phyloP scores from a whole-genome alignment of 108 stramenopile genomes.

The Epithemia pelagica region DNA sequence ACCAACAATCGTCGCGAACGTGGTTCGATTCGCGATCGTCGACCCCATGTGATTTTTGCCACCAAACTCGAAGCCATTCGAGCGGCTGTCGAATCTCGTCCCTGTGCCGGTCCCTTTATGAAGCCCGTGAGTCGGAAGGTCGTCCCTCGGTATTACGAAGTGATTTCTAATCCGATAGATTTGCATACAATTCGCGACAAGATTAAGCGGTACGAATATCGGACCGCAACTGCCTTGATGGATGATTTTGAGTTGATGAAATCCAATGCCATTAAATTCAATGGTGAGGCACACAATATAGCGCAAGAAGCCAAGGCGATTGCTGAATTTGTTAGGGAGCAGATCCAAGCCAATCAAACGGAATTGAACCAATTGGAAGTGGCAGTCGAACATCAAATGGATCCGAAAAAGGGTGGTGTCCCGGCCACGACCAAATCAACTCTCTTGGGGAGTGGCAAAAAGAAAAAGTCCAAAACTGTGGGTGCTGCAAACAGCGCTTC shows the following conservation, averaged over 20 bases:
- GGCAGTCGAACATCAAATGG: slow-evolving; percentile 68
- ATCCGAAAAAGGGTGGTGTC: slow-evolving; percentile 20
- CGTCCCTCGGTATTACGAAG: slow-evolving; percentile 69
- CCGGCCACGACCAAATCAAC: not conserved
- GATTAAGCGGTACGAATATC: slow-evolving; percentile 77
- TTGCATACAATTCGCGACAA: slow-evolving; percentile 71
- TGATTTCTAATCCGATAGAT: slow-evolving; percentile 76
- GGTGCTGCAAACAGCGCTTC: not conserved
- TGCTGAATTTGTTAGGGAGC: slow-evolving; percentile 52
- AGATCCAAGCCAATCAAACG: slow-evolving; percentile 47
- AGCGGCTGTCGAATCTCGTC: slow-evolving; percentile 47
- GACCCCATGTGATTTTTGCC: slow-evolving; percentile 79
- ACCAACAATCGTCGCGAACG: slow-evolving; percentile 74
- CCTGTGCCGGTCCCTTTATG: slow-evolving; percentile 52
- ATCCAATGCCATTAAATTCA: slow-evolving; percentile 80
- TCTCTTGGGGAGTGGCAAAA: not conserved
- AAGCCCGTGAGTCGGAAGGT: slow-evolving; percentile 54
- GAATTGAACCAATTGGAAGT: slow-evolving; percentile 70
- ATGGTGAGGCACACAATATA: slow-evolving; percentile 43
- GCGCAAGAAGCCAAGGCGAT: slow-evolving; percentile 66
- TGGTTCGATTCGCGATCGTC: slow-evolving; percentile 70
- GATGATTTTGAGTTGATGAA: slow-evolving; percentile 81
- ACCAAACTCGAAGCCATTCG: slow-evolving; percentile 73
- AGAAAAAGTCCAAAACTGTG: not conserved
- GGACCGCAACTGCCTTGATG: slow-evolving; percentile 56